Evolutionary conservation across 164 flowering plant species (phyloP).

Genomic region (Kalanchoe fedtschenkoi): DNA sequence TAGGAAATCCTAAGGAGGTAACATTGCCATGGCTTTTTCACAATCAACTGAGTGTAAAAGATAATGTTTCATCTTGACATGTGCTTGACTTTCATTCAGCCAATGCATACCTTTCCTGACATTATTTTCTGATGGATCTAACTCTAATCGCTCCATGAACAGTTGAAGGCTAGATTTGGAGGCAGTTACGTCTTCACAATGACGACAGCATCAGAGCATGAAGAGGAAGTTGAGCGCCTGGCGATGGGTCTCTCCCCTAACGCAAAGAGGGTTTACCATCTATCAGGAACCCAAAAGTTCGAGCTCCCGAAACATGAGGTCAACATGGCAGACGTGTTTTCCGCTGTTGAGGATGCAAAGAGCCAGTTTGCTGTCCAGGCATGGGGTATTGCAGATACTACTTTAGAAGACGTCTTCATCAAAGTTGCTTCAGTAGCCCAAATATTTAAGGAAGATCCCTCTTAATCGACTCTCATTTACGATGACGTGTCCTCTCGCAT

Average conservation of each 20-base stretch:
- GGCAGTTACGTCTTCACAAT: conserved; percentile 85
- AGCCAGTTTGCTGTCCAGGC: conserved; percentile 66
- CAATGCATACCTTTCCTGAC: no score
- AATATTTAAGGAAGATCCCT: conserved; percentile 18
- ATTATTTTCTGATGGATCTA: no score
- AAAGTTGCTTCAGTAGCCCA: conserved; percentile 72
- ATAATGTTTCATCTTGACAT: no score
- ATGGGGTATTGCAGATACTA: conserved; percentile 96
- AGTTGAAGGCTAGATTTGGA: conserved; percentile 92
- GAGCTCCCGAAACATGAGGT: conserved; percentile 82
- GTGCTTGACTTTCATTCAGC: no score
- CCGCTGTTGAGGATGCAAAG: conserved; percentile 74
- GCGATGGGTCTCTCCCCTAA: conserved; percentile 45
- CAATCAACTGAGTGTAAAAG: no score
- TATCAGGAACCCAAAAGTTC: conserved; percentile 87
- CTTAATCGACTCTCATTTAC: not conserved
- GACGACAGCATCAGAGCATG: conserved; percentile 60
- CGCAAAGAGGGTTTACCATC: conserved; percentile 63
- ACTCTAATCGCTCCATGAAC: conserved; percentile 8
- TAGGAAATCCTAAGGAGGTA: conserved; percentile 97
- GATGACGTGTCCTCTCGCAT: no score
- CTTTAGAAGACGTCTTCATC: conserved; percentile 92
- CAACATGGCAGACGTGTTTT: conserved; percentile 69
- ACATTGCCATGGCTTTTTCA: conserved; percentile 3
- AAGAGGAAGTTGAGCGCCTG: conserved; percentile 60